Evolutionary conservation across 1,139 yeast species (phyloP).

Genomic region (Sugiyamaella grinbergsii): DNA sequence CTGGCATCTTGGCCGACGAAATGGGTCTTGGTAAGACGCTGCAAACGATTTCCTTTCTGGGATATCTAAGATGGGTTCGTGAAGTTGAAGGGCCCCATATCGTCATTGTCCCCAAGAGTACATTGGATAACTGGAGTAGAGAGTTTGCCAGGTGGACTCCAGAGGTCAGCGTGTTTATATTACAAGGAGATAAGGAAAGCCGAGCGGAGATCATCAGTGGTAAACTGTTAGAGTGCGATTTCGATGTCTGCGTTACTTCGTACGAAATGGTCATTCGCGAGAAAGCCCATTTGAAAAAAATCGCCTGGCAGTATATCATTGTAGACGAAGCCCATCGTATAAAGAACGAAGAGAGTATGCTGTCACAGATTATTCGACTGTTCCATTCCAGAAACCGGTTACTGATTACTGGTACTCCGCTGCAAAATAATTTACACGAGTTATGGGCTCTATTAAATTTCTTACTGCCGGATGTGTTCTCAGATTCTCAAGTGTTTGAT

Average conservation of each 20-base stretch:
- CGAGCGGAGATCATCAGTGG: conserved; percentile 63
- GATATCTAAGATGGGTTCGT: conserved; percentile 76
- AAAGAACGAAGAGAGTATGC: conserved; percentile 88
- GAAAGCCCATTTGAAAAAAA: conserved; percentile 74
- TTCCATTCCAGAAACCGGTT: conserved; percentile 84
- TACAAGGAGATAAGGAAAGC: conserved; percentile 85
- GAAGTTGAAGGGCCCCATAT: conserved; percentile 86
- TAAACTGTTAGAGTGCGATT: conserved; percentile 66
- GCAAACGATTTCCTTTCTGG: conserved; percentile 89
- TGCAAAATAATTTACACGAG: conserved; percentile 93
- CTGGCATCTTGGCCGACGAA: conserved; percentile 95
- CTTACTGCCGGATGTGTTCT: conserved; percentile 91
- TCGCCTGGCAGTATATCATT: conserved; percentile 91
- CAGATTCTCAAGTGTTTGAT: conserved; percentile 88
- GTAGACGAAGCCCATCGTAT: conserved; percentile 98
- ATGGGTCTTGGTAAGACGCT: conserved; percentile 98
- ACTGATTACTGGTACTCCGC: conserved; percentile 92
- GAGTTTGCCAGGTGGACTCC: conserved; percentile 96
- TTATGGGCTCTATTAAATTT: conserved; percentile 93
- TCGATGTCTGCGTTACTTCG: conserved; percentile 89
- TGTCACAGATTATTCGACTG: conserved; percentile 86
- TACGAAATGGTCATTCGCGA: conserved; percentile 93
- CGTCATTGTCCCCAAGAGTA: conserved; percentile 91
- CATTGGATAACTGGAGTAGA: conserved; percentile 93
- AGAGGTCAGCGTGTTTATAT: conserved; percentile 81